Base-by-base conservation (phyloP, 1,139 yeast species). In the Candida pseudocylindracea region DNA sequence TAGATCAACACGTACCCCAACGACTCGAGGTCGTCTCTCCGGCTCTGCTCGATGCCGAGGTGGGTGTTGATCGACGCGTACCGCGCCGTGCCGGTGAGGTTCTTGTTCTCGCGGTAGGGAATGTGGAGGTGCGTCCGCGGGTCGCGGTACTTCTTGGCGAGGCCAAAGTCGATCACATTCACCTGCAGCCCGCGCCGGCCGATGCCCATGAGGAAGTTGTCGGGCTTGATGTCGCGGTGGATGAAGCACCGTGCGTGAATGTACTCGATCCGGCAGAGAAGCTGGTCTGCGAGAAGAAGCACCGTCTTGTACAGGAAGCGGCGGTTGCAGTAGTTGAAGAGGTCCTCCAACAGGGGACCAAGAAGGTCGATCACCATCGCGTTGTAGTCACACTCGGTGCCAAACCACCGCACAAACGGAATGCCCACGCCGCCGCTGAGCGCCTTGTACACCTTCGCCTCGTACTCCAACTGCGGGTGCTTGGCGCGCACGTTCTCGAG, bases 341-440 rank as follows among this genome's bases (percentile, higher is more conserved):
- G 62, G 50, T 88, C 98, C 51, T 88, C 98, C 41, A 88, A 62
- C 1, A 93, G 78, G 3, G 98, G 98, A 7, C 98, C 98, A 45
- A 88, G 63, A 36, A 88, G 65, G 51, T 88, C 98, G 45, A 88
- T 83, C 33, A 88, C 96, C 83, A 88, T 76, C 30, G 95, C 95
- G 51, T 88, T 81, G 50, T 81, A 85, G 50, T 85, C 95, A 44
- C 93, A 80, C 51, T 88, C 98, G 2, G 92, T 78, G 29, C 98
- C 98, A 51, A 72, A 88, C 94, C 95, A 88, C 51, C 96, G 70
- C 30, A 85, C 85, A 54, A 83, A 85, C 3, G 98, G 96, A 37
- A 88, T 85, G 30, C 98, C 98, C 28, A 88, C 92, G 29, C 96
- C 96, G 27, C 98, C 98, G 41, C 93, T 78, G 36, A 88, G 60